These are phyloP conservation scores for Cryptococcus deneoformans DNA, from an alignment of 1,284 basidiomycete genomes.

Conservation along the genomic window DNA sequence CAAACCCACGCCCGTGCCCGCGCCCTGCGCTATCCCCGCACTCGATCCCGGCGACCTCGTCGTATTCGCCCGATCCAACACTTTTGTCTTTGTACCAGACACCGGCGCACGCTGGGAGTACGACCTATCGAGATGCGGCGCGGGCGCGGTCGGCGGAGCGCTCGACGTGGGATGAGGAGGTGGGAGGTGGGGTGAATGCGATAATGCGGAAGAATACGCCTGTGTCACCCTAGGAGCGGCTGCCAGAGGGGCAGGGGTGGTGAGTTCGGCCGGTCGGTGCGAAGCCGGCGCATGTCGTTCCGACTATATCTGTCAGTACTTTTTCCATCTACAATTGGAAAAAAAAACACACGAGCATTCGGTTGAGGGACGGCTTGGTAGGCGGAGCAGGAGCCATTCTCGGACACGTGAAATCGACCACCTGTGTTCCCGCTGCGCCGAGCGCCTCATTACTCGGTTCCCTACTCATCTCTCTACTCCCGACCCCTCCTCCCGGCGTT, in stretches of 20 bases:
- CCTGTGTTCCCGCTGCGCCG: not conserved
- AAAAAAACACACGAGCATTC: not conserved
- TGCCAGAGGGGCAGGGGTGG: conserved; percentile 19
- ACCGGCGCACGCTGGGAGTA: conserved; percentile 44
- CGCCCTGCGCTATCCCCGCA: too few relatives aligned
- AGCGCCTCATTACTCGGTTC: conserved; percentile 29
- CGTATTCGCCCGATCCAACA: conserved; percentile 52
- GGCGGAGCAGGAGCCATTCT: conserved; percentile 40
- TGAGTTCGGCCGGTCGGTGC: conserved; percentile 16
- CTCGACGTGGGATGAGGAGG: too few relatives aligned
- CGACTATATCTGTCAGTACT: conserved; percentile 12
- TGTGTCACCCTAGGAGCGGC: conserved; percentile 4
- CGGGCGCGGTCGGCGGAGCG: too few relatives aligned
- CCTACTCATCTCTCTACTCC: conserved; percentile 36
- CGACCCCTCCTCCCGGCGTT: not conserved
- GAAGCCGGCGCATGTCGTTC: conserved; percentile 30
- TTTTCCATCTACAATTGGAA: too few relatives aligned
- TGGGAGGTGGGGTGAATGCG: too few relatives aligned
- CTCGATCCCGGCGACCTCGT: conserved; percentile 35
- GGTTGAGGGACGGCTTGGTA: conserved; percentile 10
- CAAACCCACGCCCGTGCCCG: conserved; percentile 18
- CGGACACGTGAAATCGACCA: conserved; percentile 29
- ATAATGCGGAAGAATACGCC: not conserved
- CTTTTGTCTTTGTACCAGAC: conserved; percentile 24
- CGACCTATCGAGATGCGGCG: conserved; percentile 45